A percentile compares a stretch with the other conserved stretches of the same genome.
These are phyloP conservation scores for Pharus latifolius DNA, from an alignment of 176 grass and related monocot genomes.

Conservation along the genomic window DNA sequence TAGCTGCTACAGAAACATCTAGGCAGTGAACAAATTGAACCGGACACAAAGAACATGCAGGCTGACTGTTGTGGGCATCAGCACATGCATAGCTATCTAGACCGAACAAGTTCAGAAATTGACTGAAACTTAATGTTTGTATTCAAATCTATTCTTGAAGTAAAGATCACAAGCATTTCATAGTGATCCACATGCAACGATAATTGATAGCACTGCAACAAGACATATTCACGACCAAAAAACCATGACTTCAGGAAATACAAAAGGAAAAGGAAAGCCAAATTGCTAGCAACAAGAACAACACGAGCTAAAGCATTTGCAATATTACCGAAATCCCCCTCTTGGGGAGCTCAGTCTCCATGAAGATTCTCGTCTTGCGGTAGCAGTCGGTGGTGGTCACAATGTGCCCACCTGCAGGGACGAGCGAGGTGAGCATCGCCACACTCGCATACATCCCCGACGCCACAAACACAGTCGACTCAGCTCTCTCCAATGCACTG, in stretches of 20 bases:
- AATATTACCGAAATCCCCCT: slow-evolving; percentile 78
- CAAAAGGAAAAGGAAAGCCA: too few species aligned
- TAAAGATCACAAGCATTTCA: too few species aligned
- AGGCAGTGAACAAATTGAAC: too few species aligned
- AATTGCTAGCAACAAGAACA: not conserved
- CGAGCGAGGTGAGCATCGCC: slow-evolving; percentile 71
- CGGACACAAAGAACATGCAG: too few species aligned
- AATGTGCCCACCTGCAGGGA: slow-evolving; percentile 88
- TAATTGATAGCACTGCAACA: not conserved
- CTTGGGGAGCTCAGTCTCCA: slow-evolving; percentile 92
- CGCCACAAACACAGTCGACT: slow-evolving; percentile 91
- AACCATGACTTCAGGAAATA: not conserved
- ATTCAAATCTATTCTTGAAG: too few species aligned
- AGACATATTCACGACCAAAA: not conserved
- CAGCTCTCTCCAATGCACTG: slow-evolving; percentile 92
- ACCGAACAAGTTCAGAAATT: too few species aligned
- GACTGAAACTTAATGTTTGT: too few species aligned
- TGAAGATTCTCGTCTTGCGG: slow-evolving; percentile 93
- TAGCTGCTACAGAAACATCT: too few species aligned
- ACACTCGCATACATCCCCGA: slow-evolving; percentile 99
- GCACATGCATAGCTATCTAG: too few species aligned
- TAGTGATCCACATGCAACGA: too few species aligned
- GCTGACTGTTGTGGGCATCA: too few species aligned
- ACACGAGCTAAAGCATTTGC: not conserved
- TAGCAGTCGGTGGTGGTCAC: slow-evolving; percentile 95